Evolutionary conservation across 2,329 filamentous ascomycete species (phyloP), one percentile per base, ranked within the genome.

Genomic region (Exophiala aquamarina): DNA sequence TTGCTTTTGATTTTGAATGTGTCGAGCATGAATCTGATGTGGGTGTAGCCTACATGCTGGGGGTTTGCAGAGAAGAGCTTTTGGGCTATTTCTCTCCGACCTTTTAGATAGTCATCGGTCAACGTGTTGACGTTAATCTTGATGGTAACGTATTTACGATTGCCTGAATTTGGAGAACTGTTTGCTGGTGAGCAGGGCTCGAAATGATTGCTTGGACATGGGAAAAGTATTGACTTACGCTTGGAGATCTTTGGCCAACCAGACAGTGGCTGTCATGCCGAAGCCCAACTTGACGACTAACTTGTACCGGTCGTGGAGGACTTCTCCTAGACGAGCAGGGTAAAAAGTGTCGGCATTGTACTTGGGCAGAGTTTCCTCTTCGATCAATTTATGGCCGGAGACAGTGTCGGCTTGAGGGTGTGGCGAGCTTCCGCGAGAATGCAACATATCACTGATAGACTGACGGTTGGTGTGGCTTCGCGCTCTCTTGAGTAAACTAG

Each of bases 241-340:
- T 19, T 59, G 56, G 9, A 68, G 56, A 52, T 72, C 65, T 23
- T 61, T 63, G 4, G 68, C 69, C 11, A 75, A 61, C 70, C 70
- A 74, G 14, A 72, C 67, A 0, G 70, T 75, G 4, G 69, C 74
- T 5, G 59, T 65, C 13, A 58, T 56, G 17, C 71, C 70, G 55
- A 57, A 74, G 8, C 70, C 70, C 6, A 74, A 55, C 47, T 74
- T 74, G 1, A 64, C 59, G 0, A 72, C 43, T 0, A 63, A 44
- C 55, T 74, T 64, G 42, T 64, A 75, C 3, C 59, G 52, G n/a
- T 60, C 46, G 2, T 61, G 56, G 3, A 72, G 63, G 1, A 69
- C 49, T 10, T 74, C 61, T 2, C 70, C 68, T 1, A 70, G 54
- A 1, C 55, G 60, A n/a, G 65, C 66, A 1, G 69, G 65, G 49